Evolutionary conservation across 352 stramenopile species (phyloP).

Genomic region (Globisporangium recalcitrans): DNA sequence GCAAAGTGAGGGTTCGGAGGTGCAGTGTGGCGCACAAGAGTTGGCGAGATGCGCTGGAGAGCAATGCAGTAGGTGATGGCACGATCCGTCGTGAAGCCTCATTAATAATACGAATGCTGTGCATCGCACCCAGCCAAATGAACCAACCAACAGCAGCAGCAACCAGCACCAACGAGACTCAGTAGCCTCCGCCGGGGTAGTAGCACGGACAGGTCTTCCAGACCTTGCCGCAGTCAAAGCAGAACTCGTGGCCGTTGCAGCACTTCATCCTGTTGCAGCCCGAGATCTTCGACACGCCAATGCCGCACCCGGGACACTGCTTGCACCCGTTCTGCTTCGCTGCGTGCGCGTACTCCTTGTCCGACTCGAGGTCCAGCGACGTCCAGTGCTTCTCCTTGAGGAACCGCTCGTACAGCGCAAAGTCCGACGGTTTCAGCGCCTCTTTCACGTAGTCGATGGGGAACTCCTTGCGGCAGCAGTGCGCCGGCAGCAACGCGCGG

Average conservation of each 20-base stretch:
- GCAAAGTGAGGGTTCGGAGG: no score
- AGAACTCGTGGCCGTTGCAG: slow-evolving; percentile 58
- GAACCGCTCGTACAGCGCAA: slow-evolving; percentile 14
- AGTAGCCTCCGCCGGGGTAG: background rate
- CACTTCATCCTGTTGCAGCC: slow-evolving; percentile 66
- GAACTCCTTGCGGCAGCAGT: slow-evolving; percentile 15
- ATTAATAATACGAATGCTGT: no score
- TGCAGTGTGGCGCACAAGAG: no score
- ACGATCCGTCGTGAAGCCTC: no score
- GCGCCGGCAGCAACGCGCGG: slow-evolving; percentile 26
- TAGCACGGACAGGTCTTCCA: slow-evolving; percentile 21
- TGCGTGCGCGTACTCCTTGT: slow-evolving; percentile 48
- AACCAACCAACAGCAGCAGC: background rate
- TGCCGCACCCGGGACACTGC: slow-evolving; percentile 66
- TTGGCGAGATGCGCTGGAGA: no score
- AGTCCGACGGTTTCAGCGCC: background rate
- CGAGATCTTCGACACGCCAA: slow-evolving; percentile 43
- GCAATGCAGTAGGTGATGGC: no score
- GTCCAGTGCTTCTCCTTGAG: slow-evolving; percentile 16
- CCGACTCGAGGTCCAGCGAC: slow-evolving; percentile 37
- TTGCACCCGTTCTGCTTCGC: slow-evolving; percentile 26
- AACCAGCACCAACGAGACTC: background rate
- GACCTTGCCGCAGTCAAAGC: slow-evolving; percentile 34
- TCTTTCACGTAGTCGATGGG: slow-evolving; percentile 14
- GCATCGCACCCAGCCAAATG: no score